These are phyloP conservation scores for Trypanosoma melophagium DNA, from an alignment of 208 protist genomes.

Conservation along the genomic window DNA sequence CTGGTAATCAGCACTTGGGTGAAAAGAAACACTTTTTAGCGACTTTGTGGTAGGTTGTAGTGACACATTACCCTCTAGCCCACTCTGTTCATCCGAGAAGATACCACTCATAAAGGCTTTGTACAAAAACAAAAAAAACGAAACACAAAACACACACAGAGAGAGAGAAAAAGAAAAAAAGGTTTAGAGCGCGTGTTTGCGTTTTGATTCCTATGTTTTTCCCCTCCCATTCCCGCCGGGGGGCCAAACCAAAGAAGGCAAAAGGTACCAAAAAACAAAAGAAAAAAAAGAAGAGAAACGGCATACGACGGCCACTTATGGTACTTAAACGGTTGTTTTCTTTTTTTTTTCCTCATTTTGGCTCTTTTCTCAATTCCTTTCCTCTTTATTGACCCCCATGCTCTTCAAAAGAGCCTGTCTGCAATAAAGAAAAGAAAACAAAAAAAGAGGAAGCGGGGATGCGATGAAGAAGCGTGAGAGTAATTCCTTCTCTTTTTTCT, in stretches of 20 bases:
- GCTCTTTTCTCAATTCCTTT: background rate
- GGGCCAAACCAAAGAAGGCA: too few species aligned
- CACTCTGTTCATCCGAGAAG: background rate
- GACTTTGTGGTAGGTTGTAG: background rate
- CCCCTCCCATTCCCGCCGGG: too few species aligned
- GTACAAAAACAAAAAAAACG: background rate
- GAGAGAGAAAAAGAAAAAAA: background rate
- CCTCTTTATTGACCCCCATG: background rate
- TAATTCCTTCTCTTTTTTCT: too few species aligned
- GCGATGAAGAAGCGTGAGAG: too few species aligned
- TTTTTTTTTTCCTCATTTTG: slow-evolving; percentile 3
- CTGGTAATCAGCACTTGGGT: slow-evolving; percentile 1
- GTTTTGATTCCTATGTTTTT: too few species aligned
- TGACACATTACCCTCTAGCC: background rate
- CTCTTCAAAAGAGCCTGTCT: too few species aligned
- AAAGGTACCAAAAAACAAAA: background rate
- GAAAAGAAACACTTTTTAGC: slow-evolving; percentile 11
- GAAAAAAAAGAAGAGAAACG: background rate
- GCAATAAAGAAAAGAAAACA: too few species aligned
- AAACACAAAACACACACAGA: background rate
- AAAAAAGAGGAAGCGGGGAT: background rate
- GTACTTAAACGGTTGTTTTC: slow-evolving; percentile 15
- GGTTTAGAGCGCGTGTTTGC: too few species aligned
- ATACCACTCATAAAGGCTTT: background rate
- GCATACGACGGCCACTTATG: too few species aligned